Evolutionary conservation across 2,329 filamentous ascomycete species (phyloP).

Genomic region (Leptographium wingfieldii): DNA sequence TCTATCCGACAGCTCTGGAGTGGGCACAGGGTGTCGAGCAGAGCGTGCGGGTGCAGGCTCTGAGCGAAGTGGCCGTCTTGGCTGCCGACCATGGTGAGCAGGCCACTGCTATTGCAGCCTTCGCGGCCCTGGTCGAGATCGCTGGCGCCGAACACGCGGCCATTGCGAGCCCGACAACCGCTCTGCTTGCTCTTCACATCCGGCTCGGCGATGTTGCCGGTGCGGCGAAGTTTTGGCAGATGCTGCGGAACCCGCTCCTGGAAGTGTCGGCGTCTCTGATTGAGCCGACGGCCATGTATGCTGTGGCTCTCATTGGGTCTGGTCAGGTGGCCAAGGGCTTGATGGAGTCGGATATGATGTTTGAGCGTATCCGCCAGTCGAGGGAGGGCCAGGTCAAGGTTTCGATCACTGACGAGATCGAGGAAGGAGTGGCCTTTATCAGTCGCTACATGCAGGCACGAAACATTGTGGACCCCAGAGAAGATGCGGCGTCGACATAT

Average conservation of each 20-base stretch:
- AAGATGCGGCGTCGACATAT: slow-evolving; percentile 31
- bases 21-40: slow-evolving; percentile 56
- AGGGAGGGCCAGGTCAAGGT: slow-evolving; percentile 28
- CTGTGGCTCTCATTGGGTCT: slow-evolving; percentile 73
- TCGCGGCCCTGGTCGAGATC: slow-evolving; percentile 41
- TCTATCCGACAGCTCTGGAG: slow-evolving; percentile 59
- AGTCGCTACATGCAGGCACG: slow-evolving; percentile 44
- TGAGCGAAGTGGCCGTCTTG: slow-evolving; percentile 60
- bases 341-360: slow-evolving; percentile 71
- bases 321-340: slow-evolving; percentile 76
- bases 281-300: slow-evolving; percentile 83
- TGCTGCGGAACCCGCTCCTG: slow-evolving; percentile 51
- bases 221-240: slow-evolving; percentile 70
- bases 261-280: slow-evolving; percentile 55
- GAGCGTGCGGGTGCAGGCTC: slow-evolving; percentile 45
- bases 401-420: slow-evolving; percentile 65
- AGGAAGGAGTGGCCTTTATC: slow-evolving; percentile 68
- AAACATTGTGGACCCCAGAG: slow-evolving; percentile 42
- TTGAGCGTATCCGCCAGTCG: slow-evolving; percentile 62
- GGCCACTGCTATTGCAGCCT: slow-evolving; percentile 54
- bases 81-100: slow-evolving; percentile 72
- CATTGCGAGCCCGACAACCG: slow-evolving; percentile 19
- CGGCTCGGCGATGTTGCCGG: slow-evolving; percentile 67
- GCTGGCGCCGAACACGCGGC: slow-evolving; percentile 46
- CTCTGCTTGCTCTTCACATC: slow-evolving; percentile 76